Conservation (phyloP, 2,329 filamentous ascomycete species). For the Pezizomycotina sp. region DNA sequence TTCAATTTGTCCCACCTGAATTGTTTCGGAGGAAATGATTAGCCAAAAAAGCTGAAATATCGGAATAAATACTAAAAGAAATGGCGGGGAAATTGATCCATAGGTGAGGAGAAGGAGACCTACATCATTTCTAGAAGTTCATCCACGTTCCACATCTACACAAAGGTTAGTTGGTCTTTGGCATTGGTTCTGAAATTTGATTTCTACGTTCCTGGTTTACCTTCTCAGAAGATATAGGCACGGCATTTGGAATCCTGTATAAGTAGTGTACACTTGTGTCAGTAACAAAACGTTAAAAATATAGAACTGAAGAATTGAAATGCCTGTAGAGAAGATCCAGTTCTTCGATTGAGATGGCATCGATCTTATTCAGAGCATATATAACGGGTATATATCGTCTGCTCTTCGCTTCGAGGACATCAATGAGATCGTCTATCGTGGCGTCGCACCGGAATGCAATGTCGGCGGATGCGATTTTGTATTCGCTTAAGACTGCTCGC, state of each 20-base stretch:
- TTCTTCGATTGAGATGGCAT: constrained; percentile 94
- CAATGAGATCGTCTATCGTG: constrained; percentile 91
- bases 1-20: constrained; percentile 78
- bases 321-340: constrained; percentile 70
- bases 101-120: no score
- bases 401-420: constrained; percentile 84
- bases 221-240: constrained; percentile 80
- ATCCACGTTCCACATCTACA: constrained; percentile 88
- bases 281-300: background rate
- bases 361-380: constrained; percentile 98
- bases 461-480: constrained; percentile 89
- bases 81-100: constrained; percentile 5
- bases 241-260: constrained; percentile 71
- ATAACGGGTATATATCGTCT: constrained; percentile 97
- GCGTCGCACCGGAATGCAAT: constrained; percentile 96
- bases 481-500: constrained; percentile 93
- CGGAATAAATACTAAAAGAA: constrained; percentile 10
- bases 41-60: constrained; percentile 14
- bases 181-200: background rate
- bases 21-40: constrained; percentile 7
- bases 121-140: constrained; percentile 89
- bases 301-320: background rate
- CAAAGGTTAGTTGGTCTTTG: constrained; percentile 7
- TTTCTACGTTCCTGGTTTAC: constrained; percentile 25
- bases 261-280: background rate